Evolutionary conservation across 1,284 basidiomycete species (phyloP).

Genomic region (Tremellales sp.): DNA sequence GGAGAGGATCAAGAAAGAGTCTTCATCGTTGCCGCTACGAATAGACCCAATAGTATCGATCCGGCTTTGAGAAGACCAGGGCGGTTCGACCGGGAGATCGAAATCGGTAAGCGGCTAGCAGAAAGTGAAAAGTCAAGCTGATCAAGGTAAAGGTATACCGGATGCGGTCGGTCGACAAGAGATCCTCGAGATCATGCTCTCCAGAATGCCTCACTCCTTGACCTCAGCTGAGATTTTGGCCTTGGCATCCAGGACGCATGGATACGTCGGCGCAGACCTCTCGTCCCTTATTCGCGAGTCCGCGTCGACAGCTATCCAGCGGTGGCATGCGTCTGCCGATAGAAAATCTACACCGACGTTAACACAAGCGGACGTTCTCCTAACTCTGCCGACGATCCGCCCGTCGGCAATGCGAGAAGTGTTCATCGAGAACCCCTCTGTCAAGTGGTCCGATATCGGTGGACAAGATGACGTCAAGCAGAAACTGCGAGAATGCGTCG

Average conservation of each 20-base stretch:
- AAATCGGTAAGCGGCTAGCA: conserved; percentile 69
- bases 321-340: conserved; percentile 55
- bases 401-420: conserved; percentile 93
- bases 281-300: conserved; percentile 89
- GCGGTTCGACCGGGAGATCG: conserved; percentile 93
- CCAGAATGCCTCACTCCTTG: conserved; percentile 74
- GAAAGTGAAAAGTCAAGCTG: background rate
- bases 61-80: conserved; percentile 91
- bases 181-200: conserved; percentile 78
- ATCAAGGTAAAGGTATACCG: conserved; percentile 68
- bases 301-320: conserved; percentile 84
- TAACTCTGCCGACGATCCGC: conserved; percentile 71
- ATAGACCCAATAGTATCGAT: conserved; percentile 95
- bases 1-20: conserved; percentile 56
- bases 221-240: conserved; percentile 58
- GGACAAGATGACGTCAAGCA: conserved; percentile 76
- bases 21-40: conserved; percentile 95
- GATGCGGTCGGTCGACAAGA: conserved; percentile 74
- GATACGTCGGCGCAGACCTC: conserved; percentile 96
- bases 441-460: conserved; percentile 84
- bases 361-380: conserved; percentile 62
- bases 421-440: conserved; percentile 77
- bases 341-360: conserved; percentile 51
- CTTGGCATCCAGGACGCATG: conserved; percentile 79
- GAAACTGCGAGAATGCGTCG: conserved; percentile 79